Conservation (phyloP, 2,329 filamentous ascomycete genomes). For the Apiospora arundinis region DNA sequence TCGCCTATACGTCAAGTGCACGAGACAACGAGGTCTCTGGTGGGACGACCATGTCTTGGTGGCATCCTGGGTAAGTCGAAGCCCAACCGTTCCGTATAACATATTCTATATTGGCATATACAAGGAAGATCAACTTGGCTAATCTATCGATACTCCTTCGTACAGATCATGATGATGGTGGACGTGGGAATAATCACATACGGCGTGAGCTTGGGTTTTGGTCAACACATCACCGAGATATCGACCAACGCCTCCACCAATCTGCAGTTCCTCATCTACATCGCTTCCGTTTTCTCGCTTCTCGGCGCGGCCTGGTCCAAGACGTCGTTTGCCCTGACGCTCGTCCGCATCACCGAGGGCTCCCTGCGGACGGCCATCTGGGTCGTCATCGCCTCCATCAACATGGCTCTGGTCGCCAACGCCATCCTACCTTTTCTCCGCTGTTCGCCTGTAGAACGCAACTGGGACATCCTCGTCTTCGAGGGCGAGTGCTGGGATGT, state of each 20-base stretch:
- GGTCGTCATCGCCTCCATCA: slow-evolving; percentile 41
- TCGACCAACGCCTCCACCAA: not conserved
- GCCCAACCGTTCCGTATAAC: no score
- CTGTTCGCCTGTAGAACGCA: slow-evolving; percentile 27
- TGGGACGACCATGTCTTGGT: slow-evolving; percentile 25
- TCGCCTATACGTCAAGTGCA: slow-evolving; percentile 22
- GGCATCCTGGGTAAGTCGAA: slow-evolving; percentile 23
- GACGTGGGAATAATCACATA: slow-evolving; percentile 19
- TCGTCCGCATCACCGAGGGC: slow-evolving; percentile 39
- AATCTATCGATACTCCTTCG: not conserved
- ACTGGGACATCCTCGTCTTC: slow-evolving; percentile 24
- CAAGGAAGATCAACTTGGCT: not conserved
- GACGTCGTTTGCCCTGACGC: slow-evolving; percentile 46
- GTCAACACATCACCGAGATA: slow-evolving; percentile 20
- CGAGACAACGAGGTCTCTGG: slow-evolving; percentile 20
- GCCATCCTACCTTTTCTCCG: slow-evolving; percentile 34
- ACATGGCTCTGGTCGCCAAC: slow-evolving; percentile 32
- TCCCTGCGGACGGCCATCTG: slow-evolving; percentile 38
- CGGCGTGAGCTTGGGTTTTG: slow-evolving; percentile 22
- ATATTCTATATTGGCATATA: not conserved
- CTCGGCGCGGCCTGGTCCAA: slow-evolving; percentile 45
- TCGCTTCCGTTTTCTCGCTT: slow-evolving; percentile 28
- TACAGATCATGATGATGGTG: slow-evolving; percentile 3
- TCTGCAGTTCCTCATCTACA: slow-evolving; percentile 9
- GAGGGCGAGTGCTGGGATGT: slow-evolving; percentile 30